Base-by-base conservation (phyloP, 2,329 filamentous ascomycete species). In the Fusarium pininemorale region DNA sequence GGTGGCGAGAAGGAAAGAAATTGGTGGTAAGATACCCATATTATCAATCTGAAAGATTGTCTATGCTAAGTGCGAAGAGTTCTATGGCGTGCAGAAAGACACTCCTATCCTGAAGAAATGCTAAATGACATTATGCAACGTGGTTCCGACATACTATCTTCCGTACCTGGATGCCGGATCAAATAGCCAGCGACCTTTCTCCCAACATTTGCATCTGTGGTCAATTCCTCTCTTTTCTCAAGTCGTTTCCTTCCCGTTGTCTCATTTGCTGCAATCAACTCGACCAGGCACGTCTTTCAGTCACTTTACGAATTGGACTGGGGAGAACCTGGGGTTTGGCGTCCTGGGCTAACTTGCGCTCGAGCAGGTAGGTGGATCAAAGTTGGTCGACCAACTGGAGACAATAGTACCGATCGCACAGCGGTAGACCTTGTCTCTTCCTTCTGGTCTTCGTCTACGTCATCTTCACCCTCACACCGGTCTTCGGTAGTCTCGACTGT, bases 11-110 rank as follows among this genome's bases (percentile, higher is more conserved):
- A 44, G 15, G 37, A 56, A 55, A 42, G 18, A 14, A 39, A 48
- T 45, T 42, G n/a, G 26, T 37, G 35, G 44, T 39, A 48, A 70
- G 58, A 75, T 75, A 73, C 72, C 69, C 69, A 63, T 58, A 44
- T 45, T 62, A 28, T 54, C 41, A 63, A 48, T 47, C 44, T 48
- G 37, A 64, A 56, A 50, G 37, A 53, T 30, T 35, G 22, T 48
- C n/a, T 32, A 47, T 24, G 41, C 42, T 53, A 16, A 42, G 32
- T 38, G n/a, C 18, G 9, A 26, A 35, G 26, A 44, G 47, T 26
- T 14, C n/a, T 26, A 38, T 20, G 35, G 22, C 18, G 41, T 45
- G 32, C 47, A 53, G 14, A 26, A 39, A 63, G 14, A 35, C 13
- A 26, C 20, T 32, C 22, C 13, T 28, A 53, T 13, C 32, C 26